These are phyloP conservation scores for Chamaecyparis obtusa DNA, from an alignment of 75 land plant species.

Conservation along the genomic window DNA sequence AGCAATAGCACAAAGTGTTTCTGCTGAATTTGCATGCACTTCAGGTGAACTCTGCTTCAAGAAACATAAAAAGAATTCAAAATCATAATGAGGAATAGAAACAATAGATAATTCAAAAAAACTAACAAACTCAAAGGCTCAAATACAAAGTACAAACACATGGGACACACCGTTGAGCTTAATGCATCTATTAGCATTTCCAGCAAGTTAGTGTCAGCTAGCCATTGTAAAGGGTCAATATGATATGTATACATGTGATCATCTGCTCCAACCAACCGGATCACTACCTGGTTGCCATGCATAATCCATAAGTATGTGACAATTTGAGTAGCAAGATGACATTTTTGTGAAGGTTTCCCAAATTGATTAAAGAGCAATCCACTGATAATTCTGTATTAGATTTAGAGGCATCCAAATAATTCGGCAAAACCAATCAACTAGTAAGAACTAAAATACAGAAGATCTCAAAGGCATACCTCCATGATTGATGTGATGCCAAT, in stretches of 20 bases:
- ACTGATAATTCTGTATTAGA: background rate
- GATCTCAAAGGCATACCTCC: conserved; percentile 61
- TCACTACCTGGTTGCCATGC: conserved; percentile 58
- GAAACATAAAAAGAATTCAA: background rate
- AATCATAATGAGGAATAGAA: background rate
- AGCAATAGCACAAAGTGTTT: conserved; percentile 82
- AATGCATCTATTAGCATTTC: conserved; percentile 98
- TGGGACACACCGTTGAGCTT: conserved; percentile 70
- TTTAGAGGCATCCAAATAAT: background rate
- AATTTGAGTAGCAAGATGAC: background rate
- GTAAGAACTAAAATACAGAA: background rate
- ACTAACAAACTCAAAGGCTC: background rate
- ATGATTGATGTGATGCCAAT: conserved; percentile 97
- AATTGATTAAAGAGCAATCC: background rate
- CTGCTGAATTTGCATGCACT: conserved; percentile 94
- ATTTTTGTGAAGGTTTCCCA: background rate
- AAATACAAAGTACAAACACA: background rate
- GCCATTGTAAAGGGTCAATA: conserved; percentile 77
- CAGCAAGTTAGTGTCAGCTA: conserved; percentile 81
- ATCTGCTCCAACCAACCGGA: conserved; percentile 90
- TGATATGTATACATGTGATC: conserved; percentile 73
- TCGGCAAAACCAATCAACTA: background rate
- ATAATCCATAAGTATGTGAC: background rate
- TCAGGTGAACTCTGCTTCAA: conserved; percentile 71
- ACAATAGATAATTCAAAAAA: background rate